A percentile compares a stretch with the other conserved stretches of the same genome.
Evolutionary conservation across 2,329 filamentous ascomycete genomes (phyloP).

Genomic region (Phialophora verrucosa): DNA sequence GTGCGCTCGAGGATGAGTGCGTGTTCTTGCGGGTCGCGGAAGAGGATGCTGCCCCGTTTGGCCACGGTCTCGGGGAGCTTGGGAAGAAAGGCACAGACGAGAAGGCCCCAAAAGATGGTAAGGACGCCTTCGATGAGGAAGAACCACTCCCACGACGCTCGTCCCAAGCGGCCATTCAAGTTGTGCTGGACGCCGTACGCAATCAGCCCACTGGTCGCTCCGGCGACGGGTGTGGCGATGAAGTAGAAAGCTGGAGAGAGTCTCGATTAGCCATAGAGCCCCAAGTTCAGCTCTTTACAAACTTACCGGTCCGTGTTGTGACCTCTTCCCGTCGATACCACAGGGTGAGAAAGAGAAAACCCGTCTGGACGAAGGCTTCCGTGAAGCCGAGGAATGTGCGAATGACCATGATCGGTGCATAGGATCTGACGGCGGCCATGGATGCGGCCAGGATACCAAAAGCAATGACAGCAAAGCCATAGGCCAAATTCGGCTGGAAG

Average conservation of each 20-base stretch:
- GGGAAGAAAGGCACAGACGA: slow-evolving; percentile 65
- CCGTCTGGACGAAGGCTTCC: slow-evolving; percentile 22
- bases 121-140: slow-evolving; percentile 73
- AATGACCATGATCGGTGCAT: slow-evolving; percentile 20
- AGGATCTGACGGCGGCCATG: slow-evolving; percentile 15
- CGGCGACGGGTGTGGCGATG: slow-evolving; percentile 54
- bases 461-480: slow-evolving; percentile 14
- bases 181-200: slow-evolving; percentile 68
- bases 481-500: slow-evolving; percentile 17
- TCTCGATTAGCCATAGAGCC: neutral
- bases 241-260: slow-evolving; percentile 4
- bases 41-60: slow-evolving; percentile 16
- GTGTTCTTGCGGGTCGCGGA: slow-evolving; percentile 9
- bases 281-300: too few species aligned
- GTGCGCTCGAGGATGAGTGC: slow-evolving; percentile 4
- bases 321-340: slow-evolving; percentile 21
- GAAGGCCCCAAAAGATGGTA: slow-evolving; percentile 65
- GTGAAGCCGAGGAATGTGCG: slow-evolving; percentile 16
- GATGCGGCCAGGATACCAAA: slow-evolving; percentile 21
- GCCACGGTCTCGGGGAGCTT: slow-evolving; percentile 61
- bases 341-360: slow-evolving; percentile 13
- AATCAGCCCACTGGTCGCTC: slow-evolving; percentile 72
- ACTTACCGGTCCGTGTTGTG: slow-evolving; percentile 9
- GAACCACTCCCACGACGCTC: slow-evolving; percentile 66
- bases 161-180: slow-evolving; percentile 59